Evolutionary conservation across 108 stramenopile species (phyloP).

Genomic region (Cyclotella choctawhatcheeana): DNA sequence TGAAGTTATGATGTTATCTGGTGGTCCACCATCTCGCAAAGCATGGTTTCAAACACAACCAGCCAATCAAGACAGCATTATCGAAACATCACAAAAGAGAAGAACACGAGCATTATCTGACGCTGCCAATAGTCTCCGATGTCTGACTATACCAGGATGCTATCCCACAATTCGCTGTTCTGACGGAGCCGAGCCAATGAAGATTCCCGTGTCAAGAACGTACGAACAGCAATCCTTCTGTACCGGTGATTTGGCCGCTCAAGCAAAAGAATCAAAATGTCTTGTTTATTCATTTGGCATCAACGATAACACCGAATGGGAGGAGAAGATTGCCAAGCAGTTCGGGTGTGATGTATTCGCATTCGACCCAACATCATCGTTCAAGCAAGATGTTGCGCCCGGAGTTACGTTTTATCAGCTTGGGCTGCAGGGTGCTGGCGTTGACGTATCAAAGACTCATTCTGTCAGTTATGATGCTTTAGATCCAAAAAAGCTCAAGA

Average conservation of each 20-base stretch:
- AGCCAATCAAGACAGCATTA: neutral
- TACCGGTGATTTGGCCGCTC: conserved; percentile 7
- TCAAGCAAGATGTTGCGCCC: conserved; percentile 13
- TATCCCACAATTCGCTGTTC: conserved; percentile 21
- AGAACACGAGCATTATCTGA: conserved; percentile 11
- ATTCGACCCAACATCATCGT: conserved; percentile 31
- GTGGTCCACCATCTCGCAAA: neutral
- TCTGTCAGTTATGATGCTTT: conserved; percentile 20
- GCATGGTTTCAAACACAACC: neutral
- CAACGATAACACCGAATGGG: conserved; percentile 25
- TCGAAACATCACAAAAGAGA: neutral
- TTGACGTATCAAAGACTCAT: conserved; percentile 18
- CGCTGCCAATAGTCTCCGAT: conserved; percentile 23
- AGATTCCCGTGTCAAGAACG: neutral
- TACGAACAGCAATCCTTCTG: conserved; percentile 36
- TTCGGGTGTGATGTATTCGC: conserved; percentile 39
- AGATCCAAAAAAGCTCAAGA: conserved; percentile 19
- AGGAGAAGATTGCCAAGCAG: conserved; percentile 13
- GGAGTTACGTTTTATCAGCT: conserved; percentile 26
- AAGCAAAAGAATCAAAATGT: conserved; percentile 3
- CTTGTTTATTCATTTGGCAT: conserved; percentile 41
- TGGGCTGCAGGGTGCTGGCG: conserved; percentile 24
- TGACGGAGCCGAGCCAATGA: conserved; percentile 10
- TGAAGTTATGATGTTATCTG: neutral
- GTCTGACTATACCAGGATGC: conserved; percentile 25